phyloP scores from a whole-genome alignment of 495 filamentous ascomycete species.

The Aspergillus bertholletiae region DNA sequence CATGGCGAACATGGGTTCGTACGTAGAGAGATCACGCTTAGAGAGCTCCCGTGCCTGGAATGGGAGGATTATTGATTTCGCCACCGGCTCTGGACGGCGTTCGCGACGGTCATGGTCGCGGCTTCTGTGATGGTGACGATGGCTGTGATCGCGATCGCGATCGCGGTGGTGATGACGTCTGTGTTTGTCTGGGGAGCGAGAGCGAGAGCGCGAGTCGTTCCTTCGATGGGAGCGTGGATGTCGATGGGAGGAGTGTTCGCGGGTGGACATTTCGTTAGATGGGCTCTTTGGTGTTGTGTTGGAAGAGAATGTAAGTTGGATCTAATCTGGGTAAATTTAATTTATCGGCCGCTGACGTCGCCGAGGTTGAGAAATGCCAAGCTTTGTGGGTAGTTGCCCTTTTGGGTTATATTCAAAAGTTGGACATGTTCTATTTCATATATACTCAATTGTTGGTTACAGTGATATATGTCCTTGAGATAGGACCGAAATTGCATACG shows the following conservation, averaged over 20 bases:
- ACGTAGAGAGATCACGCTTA: constrained; percentile 59
- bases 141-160: constrained; percentile 13
- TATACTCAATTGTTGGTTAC: too few species aligned
- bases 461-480: too few species aligned
- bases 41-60: constrained; percentile 60
- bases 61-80: constrained; percentile 50
- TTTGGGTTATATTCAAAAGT: neutral
- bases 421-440: neutral
- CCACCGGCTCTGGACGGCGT: constrained; percentile 21
- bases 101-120: constrained; percentile 26
- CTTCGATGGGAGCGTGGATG: constrained; percentile 7
- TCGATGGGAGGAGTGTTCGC: constrained; percentile 13
- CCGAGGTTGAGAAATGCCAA: neutral
- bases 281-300: neutral
- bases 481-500: too few species aligned
- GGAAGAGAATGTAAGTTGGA: neutral
- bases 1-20: constrained; percentile 71
- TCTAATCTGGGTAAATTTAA: neutral
- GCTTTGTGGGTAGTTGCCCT: neutral
- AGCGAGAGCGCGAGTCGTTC: constrained; percentile 18
- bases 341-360: constrained; percentile 4
- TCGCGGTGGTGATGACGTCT: constrained; percentile 23
- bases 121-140: constrained; percentile 20
- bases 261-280: constrained; percentile 19
- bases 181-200: constrained; percentile 22